phyloP scores from a whole-genome alignment of 2,329 filamentous ascomycete genomes.

The Aaosphaeria arxii region DNA sequence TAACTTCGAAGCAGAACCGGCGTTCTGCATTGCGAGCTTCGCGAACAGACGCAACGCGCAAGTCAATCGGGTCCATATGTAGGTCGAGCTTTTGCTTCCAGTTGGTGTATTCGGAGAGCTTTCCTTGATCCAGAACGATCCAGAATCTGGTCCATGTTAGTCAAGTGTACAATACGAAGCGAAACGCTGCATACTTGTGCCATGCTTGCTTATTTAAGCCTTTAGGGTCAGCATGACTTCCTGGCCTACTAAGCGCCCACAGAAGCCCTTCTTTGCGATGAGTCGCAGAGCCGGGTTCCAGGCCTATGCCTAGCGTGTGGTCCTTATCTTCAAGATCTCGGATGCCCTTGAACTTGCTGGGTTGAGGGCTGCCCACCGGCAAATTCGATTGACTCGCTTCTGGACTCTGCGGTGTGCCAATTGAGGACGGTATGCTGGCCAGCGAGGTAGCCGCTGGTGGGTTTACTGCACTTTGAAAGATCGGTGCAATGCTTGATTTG shows the following conservation, averaged over 20 bases:
- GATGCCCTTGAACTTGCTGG: constrained; percentile 79
- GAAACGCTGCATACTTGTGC: constrained; percentile 75
- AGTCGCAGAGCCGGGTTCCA: constrained; percentile 56
- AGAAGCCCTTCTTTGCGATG: constrained; percentile 90
- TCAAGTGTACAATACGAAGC: neutral
- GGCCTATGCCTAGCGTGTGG: constrained; percentile 26
- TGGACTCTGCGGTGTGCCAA: constrained; percentile 25
- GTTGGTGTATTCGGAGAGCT: constrained; percentile 96
- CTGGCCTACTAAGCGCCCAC: constrained; percentile 90
- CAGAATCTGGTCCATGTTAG: constrained; percentile 68
- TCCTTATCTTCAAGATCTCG: constrained; percentile 88
- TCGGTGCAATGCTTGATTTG: constrained; percentile 29
- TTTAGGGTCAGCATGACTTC: constrained; percentile 91
- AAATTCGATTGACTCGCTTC: constrained; percentile 23
- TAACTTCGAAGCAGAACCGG: constrained; percentile 96
- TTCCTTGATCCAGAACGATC: constrained; percentile 96
- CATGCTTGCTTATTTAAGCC: constrained; percentile 95
- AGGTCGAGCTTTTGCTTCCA: constrained; percentile 97
- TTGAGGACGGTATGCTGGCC: constrained; percentile 20
- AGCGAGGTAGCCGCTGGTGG: constrained; percentile 25
- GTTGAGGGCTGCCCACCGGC: constrained; percentile 31
- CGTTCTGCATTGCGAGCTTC: constrained; percentile 93
- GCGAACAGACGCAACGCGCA: constrained; percentile 93
- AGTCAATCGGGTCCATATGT: constrained; percentile 96
- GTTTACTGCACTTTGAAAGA: constrained; percentile 33